Percentiles rank a stretch among this genome's conserved stretches.
Evolutionary conservation across 2,329 filamentous ascomycete species (phyloP).

Genomic region (Aspergillus oerlinghausenensis): DNA sequence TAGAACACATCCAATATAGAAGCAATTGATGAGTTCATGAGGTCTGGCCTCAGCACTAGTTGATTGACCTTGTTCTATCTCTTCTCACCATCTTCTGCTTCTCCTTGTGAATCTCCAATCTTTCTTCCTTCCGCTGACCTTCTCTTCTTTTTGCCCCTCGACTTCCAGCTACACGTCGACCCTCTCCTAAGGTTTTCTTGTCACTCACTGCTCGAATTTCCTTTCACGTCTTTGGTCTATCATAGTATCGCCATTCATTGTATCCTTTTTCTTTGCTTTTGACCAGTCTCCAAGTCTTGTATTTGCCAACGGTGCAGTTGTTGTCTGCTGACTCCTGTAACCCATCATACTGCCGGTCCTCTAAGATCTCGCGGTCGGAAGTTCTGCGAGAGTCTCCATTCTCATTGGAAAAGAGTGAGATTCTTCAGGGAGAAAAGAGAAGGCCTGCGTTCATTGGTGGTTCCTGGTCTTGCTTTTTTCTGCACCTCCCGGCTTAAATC

Average conservation of each 20-base stretch:
- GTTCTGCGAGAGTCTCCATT: neutral
- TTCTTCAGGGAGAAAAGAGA: neutral
- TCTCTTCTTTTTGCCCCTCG: neutral
- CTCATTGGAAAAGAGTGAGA: neutral
- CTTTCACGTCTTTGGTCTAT: neutral
- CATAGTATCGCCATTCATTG: neutral
- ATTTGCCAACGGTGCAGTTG: neutral
- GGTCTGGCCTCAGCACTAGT: neutral
- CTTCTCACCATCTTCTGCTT: neutral
- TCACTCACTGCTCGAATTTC: neutral
- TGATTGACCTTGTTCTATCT: neutral
- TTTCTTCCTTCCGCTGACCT: neutral
- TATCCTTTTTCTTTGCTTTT: slow-evolving; percentile 2
- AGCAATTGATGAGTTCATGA: neutral
- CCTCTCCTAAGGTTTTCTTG: neutral
- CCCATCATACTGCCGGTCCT: slow-evolving; percentile 2
- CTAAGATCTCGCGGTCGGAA: slow-evolving; percentile 2
- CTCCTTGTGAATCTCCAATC: neutral
- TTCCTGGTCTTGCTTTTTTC: slow-evolving; percentile 22
- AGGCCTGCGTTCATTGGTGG: neutral
- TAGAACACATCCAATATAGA: neutral
- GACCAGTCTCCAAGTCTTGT: neutral
- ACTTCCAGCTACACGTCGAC: neutral
- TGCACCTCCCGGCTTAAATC: slow-evolving; percentile 24
- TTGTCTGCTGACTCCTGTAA: slow-evolving; percentile 9